Evolutionary conservation across 352 stramenopile genomes (phyloP).

Genomic region (Globisporangium middletonii): DNA sequence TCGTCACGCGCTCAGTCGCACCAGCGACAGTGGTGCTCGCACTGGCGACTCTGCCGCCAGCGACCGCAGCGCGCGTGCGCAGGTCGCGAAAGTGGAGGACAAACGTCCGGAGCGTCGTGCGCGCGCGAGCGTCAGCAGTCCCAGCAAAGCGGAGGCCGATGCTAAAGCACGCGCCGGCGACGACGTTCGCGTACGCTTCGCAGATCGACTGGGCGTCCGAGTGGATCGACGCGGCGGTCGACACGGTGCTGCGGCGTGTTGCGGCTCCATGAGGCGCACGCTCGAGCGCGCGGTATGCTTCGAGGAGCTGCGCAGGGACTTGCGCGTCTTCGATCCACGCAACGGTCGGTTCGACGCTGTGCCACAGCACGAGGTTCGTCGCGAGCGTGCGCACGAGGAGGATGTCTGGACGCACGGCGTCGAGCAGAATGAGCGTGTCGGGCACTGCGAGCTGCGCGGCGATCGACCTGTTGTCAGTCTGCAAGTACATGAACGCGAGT

Average conservation of each 20-base stretch:
- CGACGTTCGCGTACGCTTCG: slow-evolving; percentile 93
- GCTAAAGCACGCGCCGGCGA: slow-evolving; percentile 93
- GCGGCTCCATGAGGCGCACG: no score
- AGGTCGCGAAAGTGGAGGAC: slow-evolving; percentile 78
- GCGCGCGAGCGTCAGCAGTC: slow-evolving; percentile 54
- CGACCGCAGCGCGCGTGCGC: slow-evolving; percentile 22
- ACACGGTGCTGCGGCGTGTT: not conserved
- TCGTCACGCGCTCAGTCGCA: slow-evolving; percentile 75
- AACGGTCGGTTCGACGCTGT: slow-evolving; percentile 81
- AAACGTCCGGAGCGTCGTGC: slow-evolving; percentile 53
- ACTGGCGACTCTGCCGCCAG: no score
- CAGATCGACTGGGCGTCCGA: slow-evolving; percentile 88
- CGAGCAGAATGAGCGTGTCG: slow-evolving; percentile 93
- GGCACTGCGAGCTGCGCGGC: slow-evolving; percentile 87
- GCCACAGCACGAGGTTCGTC: slow-evolving; percentile 94
- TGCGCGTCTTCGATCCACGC: slow-evolving; percentile 88
- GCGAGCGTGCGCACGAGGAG: slow-evolving; percentile 92
- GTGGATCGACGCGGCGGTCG: slow-evolving; percentile 17
- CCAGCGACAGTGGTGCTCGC: slow-evolving; percentile 38
- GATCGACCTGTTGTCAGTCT: slow-evolving; percentile 86
- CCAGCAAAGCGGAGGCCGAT: slow-evolving; percentile 94
- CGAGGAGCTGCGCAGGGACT: slow-evolving; percentile 46
- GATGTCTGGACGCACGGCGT: slow-evolving; percentile 95
- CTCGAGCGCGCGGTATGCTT: slow-evolving; percentile 37
- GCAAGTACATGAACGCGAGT: slow-evolving; percentile 96